These are phyloP conservation scores for Dactylellina drechsleri DNA, from an alignment of 2,329 filamentous ascomycete species.

Conservation along the genomic window DNA sequence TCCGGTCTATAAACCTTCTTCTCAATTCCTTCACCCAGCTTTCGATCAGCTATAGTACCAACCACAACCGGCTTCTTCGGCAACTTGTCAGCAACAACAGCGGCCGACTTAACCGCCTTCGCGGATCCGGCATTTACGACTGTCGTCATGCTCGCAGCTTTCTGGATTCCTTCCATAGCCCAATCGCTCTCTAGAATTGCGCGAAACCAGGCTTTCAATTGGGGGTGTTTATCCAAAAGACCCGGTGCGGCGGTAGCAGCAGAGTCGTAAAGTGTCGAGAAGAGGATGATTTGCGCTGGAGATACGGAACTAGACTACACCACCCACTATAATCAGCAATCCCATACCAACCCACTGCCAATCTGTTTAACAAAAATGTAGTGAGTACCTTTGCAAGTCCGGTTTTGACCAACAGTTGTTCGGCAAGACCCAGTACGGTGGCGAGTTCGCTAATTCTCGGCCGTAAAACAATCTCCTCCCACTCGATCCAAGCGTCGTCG, in stretches of 20 bases:
- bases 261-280: constrained; percentile 58
- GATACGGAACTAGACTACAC: constrained; percentile 37
- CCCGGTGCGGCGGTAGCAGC: constrained; percentile 49
- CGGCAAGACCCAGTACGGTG: constrained; percentile 43
- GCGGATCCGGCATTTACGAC: constrained; percentile 42
- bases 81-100: constrained; percentile 44
- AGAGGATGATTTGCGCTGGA: constrained; percentile 58
- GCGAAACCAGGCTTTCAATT: constrained; percentile 57
- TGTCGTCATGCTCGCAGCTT: constrained; percentile 56
- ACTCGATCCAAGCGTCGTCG: constrained; percentile 59
- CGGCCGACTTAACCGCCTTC: constrained; percentile 46
- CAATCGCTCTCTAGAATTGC: constrained; percentile 55
- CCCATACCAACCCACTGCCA: not conserved
- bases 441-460: constrained; percentile 41
- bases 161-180: constrained; percentile 58
- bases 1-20: constrained; percentile 56
- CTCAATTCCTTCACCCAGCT: constrained; percentile 53
- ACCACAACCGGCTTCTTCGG: constrained; percentile 54
- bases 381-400: constrained; percentile 30
- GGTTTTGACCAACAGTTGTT: constrained; percentile 27
- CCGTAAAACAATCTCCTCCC: constrained; percentile 57
- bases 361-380: not conserved
- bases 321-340: not conserved
- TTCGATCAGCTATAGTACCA: constrained; percentile 50
- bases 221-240: constrained; percentile 49